Conservation (phyloP, 257 asterid genomes). For the Scutellaria baicalensis region DNA sequence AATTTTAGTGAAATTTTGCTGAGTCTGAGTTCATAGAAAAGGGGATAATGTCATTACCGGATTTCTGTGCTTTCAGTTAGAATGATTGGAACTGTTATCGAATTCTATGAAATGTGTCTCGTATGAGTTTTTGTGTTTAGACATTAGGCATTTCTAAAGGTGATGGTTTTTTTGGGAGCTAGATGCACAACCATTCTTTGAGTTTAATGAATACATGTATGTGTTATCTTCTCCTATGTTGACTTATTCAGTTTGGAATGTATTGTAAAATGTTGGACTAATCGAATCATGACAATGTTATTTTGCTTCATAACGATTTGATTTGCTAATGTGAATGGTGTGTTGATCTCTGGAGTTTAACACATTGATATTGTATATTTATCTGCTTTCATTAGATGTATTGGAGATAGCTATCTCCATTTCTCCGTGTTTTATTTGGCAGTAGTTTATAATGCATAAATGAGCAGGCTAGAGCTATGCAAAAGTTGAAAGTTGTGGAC, state of each 20-base stretch:
- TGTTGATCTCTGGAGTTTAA: background rate
- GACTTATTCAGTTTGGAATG: background rate
- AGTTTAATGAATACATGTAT: background rate
- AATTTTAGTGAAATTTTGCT: background rate
- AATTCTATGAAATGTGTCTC: too few relatives aligned
- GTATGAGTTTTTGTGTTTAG: background rate
- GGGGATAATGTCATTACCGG: background rate
- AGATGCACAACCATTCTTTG: background rate
- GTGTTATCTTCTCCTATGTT: background rate
- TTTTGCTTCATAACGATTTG: background rate
- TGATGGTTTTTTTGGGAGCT: background rate
- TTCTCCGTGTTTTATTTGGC: background rate
- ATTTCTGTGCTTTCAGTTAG: background rate
- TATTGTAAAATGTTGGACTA: background rate
- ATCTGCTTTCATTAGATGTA: background rate
- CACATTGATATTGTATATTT: background rate
- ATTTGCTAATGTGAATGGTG: background rate
- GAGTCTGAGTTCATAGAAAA: too few relatives aligned
- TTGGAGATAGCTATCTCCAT: background rate
- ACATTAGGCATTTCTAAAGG: background rate
- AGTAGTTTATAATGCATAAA: background rate
- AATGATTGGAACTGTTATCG: too few relatives aligned
- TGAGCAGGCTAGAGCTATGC: background rate
- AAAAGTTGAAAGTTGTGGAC: background rate
- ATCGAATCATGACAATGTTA: background rate